Evolutionary conservation across 2,329 filamentous ascomycete genomes (phyloP).

Genomic region (Colletotrichum truncatum): DNA sequence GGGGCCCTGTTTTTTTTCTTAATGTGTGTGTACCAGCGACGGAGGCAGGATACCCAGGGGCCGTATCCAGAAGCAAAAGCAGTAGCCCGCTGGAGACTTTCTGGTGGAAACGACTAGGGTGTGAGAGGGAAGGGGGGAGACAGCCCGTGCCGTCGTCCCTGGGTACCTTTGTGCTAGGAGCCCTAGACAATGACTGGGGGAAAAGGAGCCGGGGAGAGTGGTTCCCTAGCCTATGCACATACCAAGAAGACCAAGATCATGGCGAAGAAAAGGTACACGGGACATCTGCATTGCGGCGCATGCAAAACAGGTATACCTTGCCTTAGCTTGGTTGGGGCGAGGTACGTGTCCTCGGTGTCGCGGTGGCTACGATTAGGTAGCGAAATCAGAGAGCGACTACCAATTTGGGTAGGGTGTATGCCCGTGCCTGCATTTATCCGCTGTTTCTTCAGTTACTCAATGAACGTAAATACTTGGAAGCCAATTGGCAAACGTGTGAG

Average conservation of each 20-base stretch:
- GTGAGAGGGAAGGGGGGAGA: background rate
- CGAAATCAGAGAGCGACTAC: too few species aligned
- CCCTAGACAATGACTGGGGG: background rate
- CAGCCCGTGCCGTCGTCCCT: conserved; percentile 3
- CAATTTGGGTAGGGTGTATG: too few species aligned
- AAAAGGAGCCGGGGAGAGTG: background rate
- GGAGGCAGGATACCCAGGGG: conserved; percentile 12
- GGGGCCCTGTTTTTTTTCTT: background rate
- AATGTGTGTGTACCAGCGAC: background rate
- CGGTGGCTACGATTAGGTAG: too few species aligned
- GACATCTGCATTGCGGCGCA: background rate
- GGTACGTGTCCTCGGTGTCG: background rate
- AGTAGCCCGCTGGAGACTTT: conserved; percentile 7
- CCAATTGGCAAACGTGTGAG: too few species aligned
- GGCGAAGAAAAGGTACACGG: background rate
- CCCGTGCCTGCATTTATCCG: too few species aligned
- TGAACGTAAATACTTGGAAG: too few species aligned
- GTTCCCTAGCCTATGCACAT: background rate
- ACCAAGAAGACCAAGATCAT: background rate
- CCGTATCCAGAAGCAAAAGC: conserved; percentile 9
- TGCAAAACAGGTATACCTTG: background rate
- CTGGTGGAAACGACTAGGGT: background rate
- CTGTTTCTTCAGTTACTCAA: too few species aligned
- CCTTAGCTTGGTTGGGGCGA: background rate
- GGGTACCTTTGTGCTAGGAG: background rate